Conservation (phyloP, 2,329 filamentous ascomycete species). For the Fusarium bulbicola region DNA sequence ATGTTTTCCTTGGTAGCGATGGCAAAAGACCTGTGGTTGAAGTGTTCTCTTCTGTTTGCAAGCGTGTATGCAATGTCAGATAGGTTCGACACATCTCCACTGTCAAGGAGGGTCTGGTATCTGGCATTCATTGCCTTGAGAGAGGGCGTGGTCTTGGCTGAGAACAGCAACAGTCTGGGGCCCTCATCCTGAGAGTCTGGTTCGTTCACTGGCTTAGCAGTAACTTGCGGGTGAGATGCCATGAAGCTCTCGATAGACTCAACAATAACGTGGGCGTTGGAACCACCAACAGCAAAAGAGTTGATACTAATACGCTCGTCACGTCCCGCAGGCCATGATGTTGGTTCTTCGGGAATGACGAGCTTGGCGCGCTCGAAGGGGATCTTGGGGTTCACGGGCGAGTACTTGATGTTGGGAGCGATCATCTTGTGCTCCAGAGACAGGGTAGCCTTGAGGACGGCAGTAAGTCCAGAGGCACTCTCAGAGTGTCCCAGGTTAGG, state of each 20-base stretch:
- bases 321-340: neutral
- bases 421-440: conserved; percentile 45
- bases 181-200: neutral
- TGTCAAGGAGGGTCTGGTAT: neutral
- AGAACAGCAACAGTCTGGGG: neutral
- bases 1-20: neutral
- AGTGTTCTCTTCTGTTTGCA: neutral
- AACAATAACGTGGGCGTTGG: neutral
- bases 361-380: neutral
- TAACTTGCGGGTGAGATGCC: neutral
- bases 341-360: neutral
- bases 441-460: conserved; percentile 24
- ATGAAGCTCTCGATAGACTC: neutral
- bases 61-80: neutral
- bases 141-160: neutral
- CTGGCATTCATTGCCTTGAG: neutral
- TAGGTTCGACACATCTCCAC: neutral
- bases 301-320: neutral
- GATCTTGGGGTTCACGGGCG: neutral
- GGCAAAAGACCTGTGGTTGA: neutral
- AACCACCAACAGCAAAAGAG: neutral
- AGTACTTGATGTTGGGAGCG: conserved; percentile 38
- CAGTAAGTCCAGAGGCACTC: neutral
- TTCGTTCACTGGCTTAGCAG: neutral
- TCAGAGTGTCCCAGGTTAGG: neutral